Percentiles rank a stretch among this genome's conserved stretches.
phyloP scores from a whole-genome alignment of 768 basidiomycete genomes.

The Rhizopogon sp. region DNA sequence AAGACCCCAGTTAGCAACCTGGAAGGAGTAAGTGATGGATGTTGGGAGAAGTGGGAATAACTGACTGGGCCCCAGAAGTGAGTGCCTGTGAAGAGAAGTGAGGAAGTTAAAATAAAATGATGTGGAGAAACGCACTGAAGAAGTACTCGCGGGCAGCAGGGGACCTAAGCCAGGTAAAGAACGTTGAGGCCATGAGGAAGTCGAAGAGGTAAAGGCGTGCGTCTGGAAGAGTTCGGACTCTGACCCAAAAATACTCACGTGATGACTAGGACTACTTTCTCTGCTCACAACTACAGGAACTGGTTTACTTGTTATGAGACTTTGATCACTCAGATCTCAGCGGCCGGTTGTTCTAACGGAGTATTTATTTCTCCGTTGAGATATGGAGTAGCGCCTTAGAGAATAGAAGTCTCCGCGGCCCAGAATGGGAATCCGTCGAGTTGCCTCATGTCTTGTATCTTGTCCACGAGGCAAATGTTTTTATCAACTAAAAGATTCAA shows the following conservation, averaged over 20 bases:
- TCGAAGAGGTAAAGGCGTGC: neutral
- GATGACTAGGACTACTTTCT: neutral
- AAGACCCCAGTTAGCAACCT: slow-evolving; percentile 99
- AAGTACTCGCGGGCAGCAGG: slow-evolving; percentile 93
- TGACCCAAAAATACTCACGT: slow-evolving; percentile 5
- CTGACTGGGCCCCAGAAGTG: slow-evolving; percentile 98
- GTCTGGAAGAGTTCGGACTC: too few relatives aligned
- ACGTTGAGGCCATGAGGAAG: slow-evolving; percentile 69
- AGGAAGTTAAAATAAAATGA: slow-evolving; percentile 7
- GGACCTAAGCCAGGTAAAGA: slow-evolving; percentile 85
- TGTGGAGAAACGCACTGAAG: slow-evolving; percentile 65
- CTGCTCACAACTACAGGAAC: too few relatives aligned
- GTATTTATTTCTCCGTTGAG: neutral
- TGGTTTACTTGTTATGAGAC: too few relatives aligned
- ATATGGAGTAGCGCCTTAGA: neutral
- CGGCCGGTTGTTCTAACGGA: too few relatives aligned
- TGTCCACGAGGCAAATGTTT: neutral
- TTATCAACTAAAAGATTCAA: neutral
- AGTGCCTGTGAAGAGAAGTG: slow-evolving; percentile 58
- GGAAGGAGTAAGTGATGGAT: slow-evolving; percentile 9
- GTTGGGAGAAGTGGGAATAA: slow-evolving; percentile 16
- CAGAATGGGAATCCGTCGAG: slow-evolving; percentile 26
- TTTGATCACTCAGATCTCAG: too few relatives aligned
- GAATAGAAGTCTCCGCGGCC: slow-evolving; percentile 12
- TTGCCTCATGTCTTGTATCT: neutral